phyloP scores from a whole-genome alignment of 2,329 filamentous ascomycete species.

The Pezicula carpinea region DNA sequence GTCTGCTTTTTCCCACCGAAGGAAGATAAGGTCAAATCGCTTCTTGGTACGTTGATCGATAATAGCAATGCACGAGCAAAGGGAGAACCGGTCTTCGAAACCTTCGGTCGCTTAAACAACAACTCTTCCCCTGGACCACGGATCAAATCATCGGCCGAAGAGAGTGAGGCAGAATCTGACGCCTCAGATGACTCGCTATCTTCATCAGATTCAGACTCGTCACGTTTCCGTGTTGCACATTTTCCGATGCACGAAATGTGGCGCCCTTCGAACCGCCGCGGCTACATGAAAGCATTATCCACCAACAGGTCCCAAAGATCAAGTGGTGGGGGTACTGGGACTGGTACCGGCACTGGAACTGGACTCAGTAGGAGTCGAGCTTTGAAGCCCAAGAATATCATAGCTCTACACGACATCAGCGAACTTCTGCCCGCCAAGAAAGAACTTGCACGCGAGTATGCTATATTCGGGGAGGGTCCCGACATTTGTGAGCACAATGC shows the following conservation, averaged over 20 bases:
- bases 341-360: constrained; percentile 46
- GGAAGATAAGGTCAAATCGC: constrained; percentile 47
- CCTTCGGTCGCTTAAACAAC: constrained; percentile 55
- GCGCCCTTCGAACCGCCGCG: constrained; percentile 18
- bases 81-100: constrained; percentile 54
- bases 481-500: constrained; percentile 84
- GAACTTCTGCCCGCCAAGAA: constrained; percentile 73
- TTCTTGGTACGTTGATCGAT: constrained; percentile 41
- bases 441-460: constrained; percentile 73
- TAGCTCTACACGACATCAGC: constrained; percentile 69
- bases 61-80: constrained; percentile 42
- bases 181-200: constrained; percentile 26
- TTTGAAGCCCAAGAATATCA: constrained; percentile 55
- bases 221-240: constrained; percentile 24
- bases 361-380: constrained; percentile 23
- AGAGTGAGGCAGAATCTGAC: constrained; percentile 34
- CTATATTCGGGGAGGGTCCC: constrained; percentile 77
- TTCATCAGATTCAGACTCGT: constrained; percentile 29
- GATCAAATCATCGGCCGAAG: constrained; percentile 28
- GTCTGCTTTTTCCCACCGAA: constrained; percentile 67
- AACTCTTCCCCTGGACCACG: constrained; percentile 41
- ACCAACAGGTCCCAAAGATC: constrained; percentile 29
- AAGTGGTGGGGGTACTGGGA: constrained; percentile 35
- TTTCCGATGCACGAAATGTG: constrained; percentile 26
- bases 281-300: constrained; percentile 23